phyloP scores from a whole-genome alignment of 1,139 yeast species.

The Arxiozyma slooffiae region DNA sequence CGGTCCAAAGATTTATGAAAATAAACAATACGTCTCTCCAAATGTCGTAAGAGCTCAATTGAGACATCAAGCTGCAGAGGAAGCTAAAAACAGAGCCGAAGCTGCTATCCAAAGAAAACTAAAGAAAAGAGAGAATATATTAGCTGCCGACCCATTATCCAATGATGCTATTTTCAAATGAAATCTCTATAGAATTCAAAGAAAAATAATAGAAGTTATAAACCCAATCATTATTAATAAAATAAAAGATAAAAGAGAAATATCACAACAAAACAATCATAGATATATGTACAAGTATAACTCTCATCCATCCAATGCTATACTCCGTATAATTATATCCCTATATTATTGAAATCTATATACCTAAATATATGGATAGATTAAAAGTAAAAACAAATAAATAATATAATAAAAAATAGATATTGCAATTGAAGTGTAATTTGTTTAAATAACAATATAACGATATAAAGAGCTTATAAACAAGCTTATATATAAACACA shows the following conservation, averaged over 20 bases:
- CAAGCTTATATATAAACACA: neutral
- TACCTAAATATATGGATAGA: too few species aligned
- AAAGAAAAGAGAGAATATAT: constrained; percentile 63
- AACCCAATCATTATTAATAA: neutral
- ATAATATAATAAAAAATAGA: too few species aligned
- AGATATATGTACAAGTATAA: too few species aligned
- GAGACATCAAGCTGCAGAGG: constrained; percentile 69
- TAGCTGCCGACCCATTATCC: constrained; percentile 76
- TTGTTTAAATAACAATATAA: too few species aligned
- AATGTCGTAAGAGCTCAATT: constrained; percentile 87
- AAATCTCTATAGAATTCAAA: neutral
- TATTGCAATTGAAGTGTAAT: neutral
- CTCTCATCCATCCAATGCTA: neutral
- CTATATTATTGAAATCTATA: neutral
- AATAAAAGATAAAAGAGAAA: neutral
- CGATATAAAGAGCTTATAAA: neutral
- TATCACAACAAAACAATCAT: too few species aligned
- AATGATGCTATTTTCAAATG: constrained; percentile 66
- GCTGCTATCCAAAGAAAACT: constrained; percentile 70
- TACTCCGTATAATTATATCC: neutral
- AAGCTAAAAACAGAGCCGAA: constrained; percentile 69
- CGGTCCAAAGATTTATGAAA: constrained; percentile 95
- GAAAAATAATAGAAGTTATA: neutral
- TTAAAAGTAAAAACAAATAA: neutral
- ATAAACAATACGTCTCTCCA: constrained; percentile 93